Evolutionary conservation across 73 alveolate genomes (phyloP), one percentile per base, ranked within the genome.

Genomic region (Paramecium primaurelia): DNA sequence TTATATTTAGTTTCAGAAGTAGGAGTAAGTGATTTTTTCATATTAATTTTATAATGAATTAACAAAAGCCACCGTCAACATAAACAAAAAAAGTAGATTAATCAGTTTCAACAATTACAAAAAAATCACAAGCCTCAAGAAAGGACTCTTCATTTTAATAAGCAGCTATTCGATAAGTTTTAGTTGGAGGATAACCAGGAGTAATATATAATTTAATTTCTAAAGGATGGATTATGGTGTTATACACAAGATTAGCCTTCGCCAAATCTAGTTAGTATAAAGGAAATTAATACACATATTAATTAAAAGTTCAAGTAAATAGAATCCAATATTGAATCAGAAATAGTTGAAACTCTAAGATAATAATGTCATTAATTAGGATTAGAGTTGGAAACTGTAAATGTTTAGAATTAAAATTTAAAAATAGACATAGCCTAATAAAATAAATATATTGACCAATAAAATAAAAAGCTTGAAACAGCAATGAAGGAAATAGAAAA

Each of bases 201-300:
- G 88, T 75, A 75, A n/a, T 54, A 54, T 54, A 54, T 18, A n/a
- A 34, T 64, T 64, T 64, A 32, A 16, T 30, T 36, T 14, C 10
- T 30, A 30, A 36, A 75, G 88, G 88, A 75, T 75, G 88, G 88
- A 2, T 42, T 75, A 36, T 75, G 88, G 88, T 75, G 88, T 42
- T 38, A 38, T 75, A 32, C 58, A 34, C 18, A 75, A 38, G 88
- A 75, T 10, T 38, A 75, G 12, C 88, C 88, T 38, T 38, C 68
- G 1, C 88, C 88, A 32, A 38, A 75, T 38, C 8, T 38, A n/a
- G 84, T 51, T 12, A 64, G 22, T 2, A 64, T 64, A 4, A 64
- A 64, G 47, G 84, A 64, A 42, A 28, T 64, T 28, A 64, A 64
- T 64, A 32, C 84, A 1, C 40, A 36, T 16, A 75, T 38, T 68